Evolutionary conservation across 371 early-diverging fungal genomes (phyloP).

Genomic region (Rhizomucor pusillus): DNA sequence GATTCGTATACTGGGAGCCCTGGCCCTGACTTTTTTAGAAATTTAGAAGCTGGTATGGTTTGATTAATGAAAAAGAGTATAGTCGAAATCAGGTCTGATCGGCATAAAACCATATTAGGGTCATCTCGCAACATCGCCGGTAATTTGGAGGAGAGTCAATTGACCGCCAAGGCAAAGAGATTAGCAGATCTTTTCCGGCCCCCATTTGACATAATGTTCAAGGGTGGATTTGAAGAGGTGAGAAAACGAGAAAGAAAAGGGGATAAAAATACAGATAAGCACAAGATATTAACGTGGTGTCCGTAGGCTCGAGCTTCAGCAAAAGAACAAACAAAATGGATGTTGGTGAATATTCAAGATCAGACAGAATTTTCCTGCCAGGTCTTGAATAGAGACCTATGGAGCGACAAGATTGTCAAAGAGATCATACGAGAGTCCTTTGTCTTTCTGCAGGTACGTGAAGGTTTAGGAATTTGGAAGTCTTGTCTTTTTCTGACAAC

Average conservation of each 20-base stretch:
- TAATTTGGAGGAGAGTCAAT: conserved; percentile 3
- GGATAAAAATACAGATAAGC: no score
- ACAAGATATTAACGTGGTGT: neutral
- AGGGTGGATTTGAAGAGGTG: conserved; percentile 73
- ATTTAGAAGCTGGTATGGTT: neutral
- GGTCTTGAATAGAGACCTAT: conserved; percentile 88
- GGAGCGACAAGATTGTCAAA: conserved; percentile 78
- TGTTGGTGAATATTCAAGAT: conserved; percentile 88
- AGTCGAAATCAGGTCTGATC: no score
- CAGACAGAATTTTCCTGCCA: conserved; percentile 85
- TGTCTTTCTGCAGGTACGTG: conserved; percentile 74
- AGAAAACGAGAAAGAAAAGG: neutral
- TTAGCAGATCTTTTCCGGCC: conserved; percentile 82
- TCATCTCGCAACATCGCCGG: conserved; percentile 4
- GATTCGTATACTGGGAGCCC: conserved; percentile 41
- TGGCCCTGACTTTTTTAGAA: conserved; percentile 18
- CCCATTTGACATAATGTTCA: conserved; percentile 85
- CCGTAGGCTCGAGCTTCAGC: conserved; percentile 72
- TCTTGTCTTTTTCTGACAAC: neutral
- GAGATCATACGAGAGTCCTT: conserved; percentile 77
- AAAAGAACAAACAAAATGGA: conserved; percentile 67
- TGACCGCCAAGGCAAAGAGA: conserved; percentile 41
- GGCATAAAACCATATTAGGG: neutral
- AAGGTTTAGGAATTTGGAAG: neutral
- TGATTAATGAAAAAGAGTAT: neutral